Evolutionary conservation across 23 red algal genomes (phyloP), one percentile per base, ranked within the genome.

Genomic region (Cyanidioschyzon merolae): DNA sequence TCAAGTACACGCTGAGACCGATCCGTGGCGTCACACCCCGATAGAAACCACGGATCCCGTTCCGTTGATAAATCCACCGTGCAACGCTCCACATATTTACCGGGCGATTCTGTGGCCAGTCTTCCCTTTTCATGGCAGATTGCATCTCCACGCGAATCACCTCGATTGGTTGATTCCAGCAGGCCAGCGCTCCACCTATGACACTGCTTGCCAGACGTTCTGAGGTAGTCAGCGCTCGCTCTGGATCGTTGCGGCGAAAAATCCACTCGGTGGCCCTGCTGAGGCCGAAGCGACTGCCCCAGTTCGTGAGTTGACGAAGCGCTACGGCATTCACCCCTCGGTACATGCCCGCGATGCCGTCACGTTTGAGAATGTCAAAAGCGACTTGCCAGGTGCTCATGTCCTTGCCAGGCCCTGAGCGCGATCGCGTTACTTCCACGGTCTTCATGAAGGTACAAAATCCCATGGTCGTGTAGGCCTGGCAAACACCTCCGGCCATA

Each of bases 151-250:
- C 87, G 0, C 92, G 79, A n/a, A 79, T 82, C 2, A 96, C 92
- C 74, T 96, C 92, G 74, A 96, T 86, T 0, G 92, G 92, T 77
- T 90, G 87, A 59, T 96, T 96, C 92, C 92, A 96, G 39, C 80
- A 84, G 57, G 90, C 83, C 57, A 93, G 77, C 16, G 82, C 90
- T 31, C 90, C 90, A 58, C 90, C 90, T 3, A 88, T 37, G n/a
- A 87, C 75, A 51, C 90, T 93, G 37, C 82, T 84, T 41, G 78
- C 68, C 24, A 93, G 39, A 0, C 85, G 74, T 76, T 93, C 84
- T 31, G 26, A 1, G 38, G 76, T 87, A 1, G 76, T 63, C 35
- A 93, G 63, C 39, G 51, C 57, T 67, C 84, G 38, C n/a, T 82
- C 77, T 41, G 68, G 75, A 50, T 93, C 84, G 32, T 83, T 77